phyloP scores from a whole-genome alignment of 2,329 filamentous ascomycete species.

The Phoma herbarum region DNA sequence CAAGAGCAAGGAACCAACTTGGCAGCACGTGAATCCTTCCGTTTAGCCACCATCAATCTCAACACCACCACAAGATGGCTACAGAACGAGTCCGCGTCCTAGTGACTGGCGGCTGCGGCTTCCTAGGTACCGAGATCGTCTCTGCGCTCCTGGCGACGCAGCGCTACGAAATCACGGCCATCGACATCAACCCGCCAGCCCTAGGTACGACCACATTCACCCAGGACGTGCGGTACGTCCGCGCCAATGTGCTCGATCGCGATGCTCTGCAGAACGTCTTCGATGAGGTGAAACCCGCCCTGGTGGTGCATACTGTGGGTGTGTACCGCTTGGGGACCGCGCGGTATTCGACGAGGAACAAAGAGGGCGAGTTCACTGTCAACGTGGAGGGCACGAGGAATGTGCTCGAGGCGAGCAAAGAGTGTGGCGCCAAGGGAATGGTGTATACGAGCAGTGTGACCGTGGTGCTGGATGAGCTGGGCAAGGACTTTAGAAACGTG shows the following conservation, averaged over 20 bases:
- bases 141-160: slow-evolving; percentile 50
- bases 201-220: slow-evolving; percentile 39
- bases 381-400: slow-evolving; percentile 88
- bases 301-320: slow-evolving; percentile 89
- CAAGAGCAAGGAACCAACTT: slow-evolving; percentile 22
- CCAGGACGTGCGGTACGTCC: slow-evolving; percentile 45
- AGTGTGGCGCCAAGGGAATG: slow-evolving; percentile 76
- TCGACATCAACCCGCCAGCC: slow-evolving; percentile 51
- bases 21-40: slow-evolving; percentile 16
- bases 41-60: slow-evolving; percentile 5
- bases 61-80: slow-evolving; percentile 1
- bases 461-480: slow-evolving; percentile 80
- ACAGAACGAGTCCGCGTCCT: slow-evolving; percentile 50
- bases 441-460: slow-evolving; percentile 93
- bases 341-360: slow-evolving; percentile 52
- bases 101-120: slow-evolving; percentile 59
- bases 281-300: slow-evolving; percentile 72
- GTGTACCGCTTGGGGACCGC: slow-evolving; percentile 50
- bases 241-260: slow-evolving; percentile 52
- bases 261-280: slow-evolving; percentile 59
- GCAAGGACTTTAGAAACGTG: slow-evolving; percentile 80
- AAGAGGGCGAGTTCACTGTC: slow-evolving; percentile 74
- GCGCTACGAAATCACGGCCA: slow-evolving; percentile 51
- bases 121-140: slow-evolving; percentile 56
- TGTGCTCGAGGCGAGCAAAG: slow-evolving; percentile 76